Evolutionary conservation across 192 early-diverging fungal genomes (phyloP), one percentile per base, ranked within the genome.

Genomic region (Coemansia sp.): DNA sequence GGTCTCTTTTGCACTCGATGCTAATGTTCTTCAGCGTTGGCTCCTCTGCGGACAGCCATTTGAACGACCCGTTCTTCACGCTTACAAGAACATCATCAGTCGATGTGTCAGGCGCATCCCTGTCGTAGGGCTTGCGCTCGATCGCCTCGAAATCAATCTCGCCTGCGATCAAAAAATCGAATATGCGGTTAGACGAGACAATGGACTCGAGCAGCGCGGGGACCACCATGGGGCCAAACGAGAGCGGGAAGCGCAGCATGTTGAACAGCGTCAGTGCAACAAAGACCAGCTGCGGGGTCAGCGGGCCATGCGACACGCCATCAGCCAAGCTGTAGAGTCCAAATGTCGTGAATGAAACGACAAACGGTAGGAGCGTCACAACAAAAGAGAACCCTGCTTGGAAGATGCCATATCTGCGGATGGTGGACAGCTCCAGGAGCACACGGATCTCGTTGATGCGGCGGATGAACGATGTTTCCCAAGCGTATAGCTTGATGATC

Each of bases 401-500:
- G 7, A 84, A 8, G 36, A 69, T n/a, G 11, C 75, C 81, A 21
- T 84, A 78, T 6, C 41, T 55, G 35, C 69, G 72, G 20, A 84
- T 69, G 14, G 81, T 78, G 39, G 63, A 66, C 64, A 84, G 73
- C 73, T 84, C 81, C 46, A 78, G 52, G 5, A 15, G 11, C 16
- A 67, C 65, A 9, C 81, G 81, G n/a, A 84, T 62, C 15, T 78
- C 67, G 34, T 78, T 78, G 46, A 84, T 73, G 18, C 76, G 81
- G 16, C 55, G 44, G n/a, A 78, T 66, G 48, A 84, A 77, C 38
- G 83, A 71, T 51, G 63, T 53, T 68, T 92, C 91, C 90, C 90
- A 92, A 1, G 85, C 86, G 43, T 88, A 90, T n/a, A 91, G 76
- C 71, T 92, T 92, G 69, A 92, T 87, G 11, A 89, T 82, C 73